phyloP scores from a whole-genome alignment of 257 asterid species.

The Plectranthus barbatus region DNA sequence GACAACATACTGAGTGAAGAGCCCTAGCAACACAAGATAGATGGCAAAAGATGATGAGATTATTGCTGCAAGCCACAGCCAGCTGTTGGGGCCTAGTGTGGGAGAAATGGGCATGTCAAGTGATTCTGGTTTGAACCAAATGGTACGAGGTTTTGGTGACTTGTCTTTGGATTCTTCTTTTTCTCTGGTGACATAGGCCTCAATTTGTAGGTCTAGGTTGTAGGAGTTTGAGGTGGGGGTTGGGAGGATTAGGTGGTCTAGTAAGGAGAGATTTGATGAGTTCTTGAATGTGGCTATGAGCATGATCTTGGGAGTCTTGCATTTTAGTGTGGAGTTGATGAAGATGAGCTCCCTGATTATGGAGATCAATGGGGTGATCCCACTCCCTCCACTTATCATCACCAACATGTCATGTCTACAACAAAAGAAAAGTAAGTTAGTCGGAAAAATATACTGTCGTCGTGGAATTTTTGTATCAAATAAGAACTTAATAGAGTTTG shows the following conservation, averaged over 20 bases:
- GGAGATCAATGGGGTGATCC: constrained; percentile 88
- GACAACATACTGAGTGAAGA: constrained; percentile 52
- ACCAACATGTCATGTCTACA: constrained; percentile 76
- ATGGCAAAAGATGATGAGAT: no score
- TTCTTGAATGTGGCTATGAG: constrained; percentile 66
- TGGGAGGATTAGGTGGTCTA: constrained; percentile 81
- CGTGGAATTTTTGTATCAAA: no score
- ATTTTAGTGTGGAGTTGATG: constrained; percentile 31
- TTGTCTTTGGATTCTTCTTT: constrained; percentile 31
- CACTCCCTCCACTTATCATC: constrained; percentile 98
- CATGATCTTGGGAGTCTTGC: constrained; percentile 49
- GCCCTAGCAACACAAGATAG: constrained; percentile 57
- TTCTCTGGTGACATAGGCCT: constrained; percentile 80
- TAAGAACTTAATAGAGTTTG: no score
- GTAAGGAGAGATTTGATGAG: constrained; percentile 57
- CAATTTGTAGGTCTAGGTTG: constrained; percentile 57
- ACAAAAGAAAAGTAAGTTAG: background rate
- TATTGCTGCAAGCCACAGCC: constrained; percentile 91
- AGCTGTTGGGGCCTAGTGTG: constrained; percentile 58
- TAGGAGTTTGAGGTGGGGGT: constrained; percentile 24
- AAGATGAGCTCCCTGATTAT: constrained; percentile 63
- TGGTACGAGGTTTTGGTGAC: constrained; percentile 24
- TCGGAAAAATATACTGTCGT: no score
- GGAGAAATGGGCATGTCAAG: constrained; percentile 61
- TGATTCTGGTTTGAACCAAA: constrained; percentile 55